These are phyloP conservation scores for Cardiospermum halicacabum DNA, from an alignment of 345 rosid genomes.

Conservation along the genomic window DNA sequence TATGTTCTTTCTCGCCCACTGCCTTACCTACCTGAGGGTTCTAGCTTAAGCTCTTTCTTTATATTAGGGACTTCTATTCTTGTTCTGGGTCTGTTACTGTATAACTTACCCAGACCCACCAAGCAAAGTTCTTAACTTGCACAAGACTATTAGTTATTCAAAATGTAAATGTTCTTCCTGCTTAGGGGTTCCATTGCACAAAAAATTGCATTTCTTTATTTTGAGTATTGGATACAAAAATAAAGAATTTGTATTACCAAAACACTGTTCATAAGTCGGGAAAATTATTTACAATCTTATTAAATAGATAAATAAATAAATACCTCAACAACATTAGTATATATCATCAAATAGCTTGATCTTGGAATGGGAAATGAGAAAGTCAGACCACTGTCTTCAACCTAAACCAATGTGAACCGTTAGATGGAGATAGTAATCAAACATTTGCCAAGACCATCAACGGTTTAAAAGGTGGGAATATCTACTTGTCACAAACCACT, in stretches of 20 bases:
- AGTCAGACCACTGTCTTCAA: not conserved
- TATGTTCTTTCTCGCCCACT: constrained; percentile 67
- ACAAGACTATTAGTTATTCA: not conserved
- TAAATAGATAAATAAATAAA: too few relatives aligned
- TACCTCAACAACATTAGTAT: too few relatives aligned
- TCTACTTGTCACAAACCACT: not conserved
- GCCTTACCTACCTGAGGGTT: constrained; percentile 72
- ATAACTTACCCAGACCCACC: constrained; percentile 39
- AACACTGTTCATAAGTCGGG: too few relatives aligned
- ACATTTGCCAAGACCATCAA: not conserved
- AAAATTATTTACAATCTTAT: too few relatives aligned
- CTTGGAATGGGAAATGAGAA: not conserved
- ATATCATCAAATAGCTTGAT: not conserved
- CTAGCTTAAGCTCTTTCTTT: constrained; percentile 71
- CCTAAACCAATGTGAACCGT: not conserved
- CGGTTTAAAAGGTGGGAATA: not conserved
- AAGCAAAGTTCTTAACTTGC: constrained; percentile 21
- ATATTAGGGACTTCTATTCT: constrained; percentile 47
- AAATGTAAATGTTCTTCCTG: too few relatives aligned
- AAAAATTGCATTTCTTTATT: too few relatives aligned
- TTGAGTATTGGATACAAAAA: too few relatives aligned
- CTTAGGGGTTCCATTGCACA: too few relatives aligned
- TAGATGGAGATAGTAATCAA: not conserved
- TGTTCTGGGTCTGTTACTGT: constrained; percentile 58
- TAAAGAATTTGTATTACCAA: too few relatives aligned